A percentile compares a stretch with the other conserved stretches of the same genome.
Conservation (phyloP, 2,329 filamentous ascomycete genomes). For the Zymoseptoria tritici region DNA sequence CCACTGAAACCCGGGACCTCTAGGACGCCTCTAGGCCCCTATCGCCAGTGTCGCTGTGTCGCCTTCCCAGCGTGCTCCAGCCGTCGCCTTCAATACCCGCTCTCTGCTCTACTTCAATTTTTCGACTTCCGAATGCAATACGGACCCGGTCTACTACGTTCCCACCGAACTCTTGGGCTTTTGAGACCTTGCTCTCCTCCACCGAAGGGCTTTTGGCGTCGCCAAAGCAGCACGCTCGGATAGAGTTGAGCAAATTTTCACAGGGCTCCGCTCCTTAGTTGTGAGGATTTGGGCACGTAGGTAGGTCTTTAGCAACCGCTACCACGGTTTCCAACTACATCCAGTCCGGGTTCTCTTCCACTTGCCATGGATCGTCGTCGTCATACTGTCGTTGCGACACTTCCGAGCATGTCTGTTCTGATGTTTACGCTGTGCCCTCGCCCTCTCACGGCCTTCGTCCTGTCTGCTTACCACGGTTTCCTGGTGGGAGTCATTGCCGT, state of each 20-base stretch:
- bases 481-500: no score
- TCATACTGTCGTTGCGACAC: neutral
- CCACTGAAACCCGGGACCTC: no score
- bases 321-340: neutral
- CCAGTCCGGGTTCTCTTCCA: neutral
- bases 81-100: neutral
- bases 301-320: neutral
- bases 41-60: neutral
- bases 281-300: neutral
- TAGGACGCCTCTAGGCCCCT: no score
- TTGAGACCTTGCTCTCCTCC: no score
- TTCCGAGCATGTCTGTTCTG: neutral
- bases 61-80: neutral
- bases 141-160: neutral
- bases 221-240: neutral
- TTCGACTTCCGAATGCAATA: neutral
- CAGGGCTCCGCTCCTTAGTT: no score
- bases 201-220: neutral
- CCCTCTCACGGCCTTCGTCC: neutral
- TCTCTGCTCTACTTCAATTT: neutral
- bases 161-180: neutral
- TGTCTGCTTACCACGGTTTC: neutral
- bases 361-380: neutral
- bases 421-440: neutral
- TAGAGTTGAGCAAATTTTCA: no score